These are phyloP conservation scores for Cryphonectria japonica DNA, from an alignment of 2,329 filamentous ascomycete genomes.

Conservation along the genomic window DNA sequence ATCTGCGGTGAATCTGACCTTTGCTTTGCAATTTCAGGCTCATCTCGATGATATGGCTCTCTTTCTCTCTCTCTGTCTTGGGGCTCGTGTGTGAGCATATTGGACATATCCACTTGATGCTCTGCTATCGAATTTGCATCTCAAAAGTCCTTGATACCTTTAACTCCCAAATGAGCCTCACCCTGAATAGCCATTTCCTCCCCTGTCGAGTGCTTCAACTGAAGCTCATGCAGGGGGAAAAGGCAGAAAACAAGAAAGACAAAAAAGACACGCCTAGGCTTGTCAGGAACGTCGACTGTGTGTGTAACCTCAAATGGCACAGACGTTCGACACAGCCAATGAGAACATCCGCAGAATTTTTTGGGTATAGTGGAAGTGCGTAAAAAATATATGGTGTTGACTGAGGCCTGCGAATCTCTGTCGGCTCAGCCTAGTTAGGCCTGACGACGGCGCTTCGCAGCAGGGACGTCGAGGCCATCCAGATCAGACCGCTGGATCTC, in stretches of 20 bases:
- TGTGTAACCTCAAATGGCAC: not conserved
- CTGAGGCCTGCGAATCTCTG: not conserved
- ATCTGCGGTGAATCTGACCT: not conserved
- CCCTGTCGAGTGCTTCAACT: not conserved
- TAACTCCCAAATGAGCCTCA: not conserved
- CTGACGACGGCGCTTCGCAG: constrained; percentile 40
- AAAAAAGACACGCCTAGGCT: not conserved
- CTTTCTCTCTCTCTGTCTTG: not conserved
- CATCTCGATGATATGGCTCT: not conserved
- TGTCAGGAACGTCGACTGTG: not conserved
- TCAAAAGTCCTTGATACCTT: not conserved
- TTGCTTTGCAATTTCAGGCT: not conserved
- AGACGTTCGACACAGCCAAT: not conserved
- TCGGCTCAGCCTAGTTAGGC: constrained; percentile 26
- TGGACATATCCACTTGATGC: not conserved
- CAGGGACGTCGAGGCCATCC: constrained; percentile 35
- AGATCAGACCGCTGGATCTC: constrained; percentile 53
- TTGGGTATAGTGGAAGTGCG: not conserved
- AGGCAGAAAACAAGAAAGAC: not conserved
- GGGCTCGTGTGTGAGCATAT: not conserved
- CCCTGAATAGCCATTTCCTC: not conserved
- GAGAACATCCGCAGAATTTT: not conserved
- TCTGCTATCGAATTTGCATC: not conserved
- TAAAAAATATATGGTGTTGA: not conserved
- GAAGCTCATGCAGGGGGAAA: not conserved